Conservation (phyloP, 2,329 filamentous ascomycete genomes). For the Claviceps spartinae region DNA sequence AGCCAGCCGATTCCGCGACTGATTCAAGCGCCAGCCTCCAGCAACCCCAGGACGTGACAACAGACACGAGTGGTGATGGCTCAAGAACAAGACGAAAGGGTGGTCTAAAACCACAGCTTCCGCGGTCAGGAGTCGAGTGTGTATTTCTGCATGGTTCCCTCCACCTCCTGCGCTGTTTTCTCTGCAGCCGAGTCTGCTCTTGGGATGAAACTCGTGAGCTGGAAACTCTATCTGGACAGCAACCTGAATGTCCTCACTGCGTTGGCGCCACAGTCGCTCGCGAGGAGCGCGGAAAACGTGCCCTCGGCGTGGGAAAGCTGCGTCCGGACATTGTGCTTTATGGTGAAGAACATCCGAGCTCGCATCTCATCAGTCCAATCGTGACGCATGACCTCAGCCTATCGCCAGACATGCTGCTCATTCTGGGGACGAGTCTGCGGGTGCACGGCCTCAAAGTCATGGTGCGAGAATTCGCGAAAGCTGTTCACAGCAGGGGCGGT, state of each 20-base stretch:
- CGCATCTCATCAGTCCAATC: slow-evolving; percentile 53
- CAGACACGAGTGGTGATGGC: background rate
- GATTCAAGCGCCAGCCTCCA: no score
- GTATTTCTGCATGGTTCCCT: slow-evolving; percentile 64
- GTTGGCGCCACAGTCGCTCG: slow-evolving; percentile 47
- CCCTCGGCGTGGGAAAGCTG: slow-evolving; percentile 52
- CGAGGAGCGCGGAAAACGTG: slow-evolving; percentile 51
- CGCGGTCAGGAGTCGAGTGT: slow-evolving; percentile 40
- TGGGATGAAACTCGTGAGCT: slow-evolving; percentile 46
- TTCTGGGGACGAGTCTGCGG: slow-evolving; percentile 56
- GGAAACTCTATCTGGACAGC: slow-evolving; percentile 47
- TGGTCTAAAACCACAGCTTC: slow-evolving; percentile 13
- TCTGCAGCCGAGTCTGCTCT: slow-evolving; percentile 41
- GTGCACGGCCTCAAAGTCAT: slow-evolving; percentile 61
- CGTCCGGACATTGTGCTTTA: slow-evolving; percentile 63
- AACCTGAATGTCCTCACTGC: slow-evolving; percentile 55
- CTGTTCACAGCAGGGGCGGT: slow-evolving; percentile 53
- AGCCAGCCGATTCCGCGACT: no score
- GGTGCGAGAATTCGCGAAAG: slow-evolving; percentile 57
- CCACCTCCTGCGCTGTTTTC: slow-evolving; percentile 48
- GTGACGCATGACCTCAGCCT: slow-evolving; percentile 53
- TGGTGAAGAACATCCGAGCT: slow-evolving; percentile 57
- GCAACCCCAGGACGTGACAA: background rate
- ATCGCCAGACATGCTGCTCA: slow-evolving; percentile 52
- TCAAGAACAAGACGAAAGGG: no score